Percentiles rank a stretch among this genome's conserved stretches.
Conservation (phyloP, 306 rosid species). For the Nissolia schottii region DNA sequence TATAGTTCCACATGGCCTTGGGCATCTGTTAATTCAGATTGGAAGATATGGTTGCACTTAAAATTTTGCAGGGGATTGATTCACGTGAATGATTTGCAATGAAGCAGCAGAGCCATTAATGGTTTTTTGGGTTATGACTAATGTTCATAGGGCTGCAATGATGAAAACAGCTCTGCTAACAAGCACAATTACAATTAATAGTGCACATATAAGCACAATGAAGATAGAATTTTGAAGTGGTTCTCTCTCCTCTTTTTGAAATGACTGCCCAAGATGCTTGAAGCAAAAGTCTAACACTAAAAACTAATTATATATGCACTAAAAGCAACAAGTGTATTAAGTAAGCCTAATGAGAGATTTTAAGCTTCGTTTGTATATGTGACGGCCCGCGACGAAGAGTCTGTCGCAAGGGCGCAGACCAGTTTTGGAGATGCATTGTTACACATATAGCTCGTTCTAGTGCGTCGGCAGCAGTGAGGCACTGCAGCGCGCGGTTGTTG, state of each 20-base stretch:
- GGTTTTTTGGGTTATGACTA: background rate
- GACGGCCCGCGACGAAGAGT: no score
- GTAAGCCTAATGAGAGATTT: background rate
- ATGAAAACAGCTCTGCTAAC: background rate
- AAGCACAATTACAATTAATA: background rate
- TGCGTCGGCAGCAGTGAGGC: no score
- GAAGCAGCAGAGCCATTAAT: no score
- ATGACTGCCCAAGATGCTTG: no score
- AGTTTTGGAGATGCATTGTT: no score
- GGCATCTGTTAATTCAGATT: background rate
- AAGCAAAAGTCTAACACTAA: no score
- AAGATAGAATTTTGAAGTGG: no score
- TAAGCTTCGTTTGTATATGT: no score
- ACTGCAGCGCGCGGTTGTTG: no score
- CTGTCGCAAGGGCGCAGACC: no score
- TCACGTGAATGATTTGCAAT: background rate
- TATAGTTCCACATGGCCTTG: background rate
- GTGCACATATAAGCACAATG: no score
- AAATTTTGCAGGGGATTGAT: background rate
- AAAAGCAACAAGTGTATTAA: background rate
- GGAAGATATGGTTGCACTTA: background rate
- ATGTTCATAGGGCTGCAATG: background rate
- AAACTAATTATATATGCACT: background rate
- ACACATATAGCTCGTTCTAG: no score
- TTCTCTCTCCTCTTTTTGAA: background rate